Evolutionary conservation across 805 yeast species (phyloP), one percentile per base, ranked within the genome.

Genomic region (Saitoella complicata): DNA sequence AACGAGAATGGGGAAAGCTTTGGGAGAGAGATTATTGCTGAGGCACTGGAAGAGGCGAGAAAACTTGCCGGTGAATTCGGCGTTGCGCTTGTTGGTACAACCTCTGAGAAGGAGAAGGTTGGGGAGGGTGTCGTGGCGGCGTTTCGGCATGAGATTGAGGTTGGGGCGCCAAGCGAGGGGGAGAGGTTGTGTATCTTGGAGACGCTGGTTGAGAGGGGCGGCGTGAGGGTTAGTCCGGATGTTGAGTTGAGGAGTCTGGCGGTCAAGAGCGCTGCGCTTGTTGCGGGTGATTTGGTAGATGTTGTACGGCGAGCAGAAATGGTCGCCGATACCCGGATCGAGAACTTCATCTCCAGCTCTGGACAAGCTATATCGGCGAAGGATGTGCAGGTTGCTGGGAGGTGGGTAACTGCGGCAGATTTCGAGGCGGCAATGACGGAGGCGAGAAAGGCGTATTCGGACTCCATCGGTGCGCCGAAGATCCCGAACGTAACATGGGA

Each of bases 401-500:
- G 67, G 10, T 49, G 70, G 33, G 60, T 67, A 38, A 66, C 64
- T 0, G 78, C 84, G 0, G 68, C 60, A 4, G 87, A 81, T 56
- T 75, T 82, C 55, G 79, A 73, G 43, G 64, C 58, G 31, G 79
- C 95, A 0, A 83, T 86, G 43, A 74, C 77, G 45, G 78, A 72
- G 46, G 95, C 96, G 0, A 69, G 97, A 55, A 77, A 75, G 55
- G 86, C 83, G 58, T 87, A 80, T 60, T 80, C 94, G 53, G 95
- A 85, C 51, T 81, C 95, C 0, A 87, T 91, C 46, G 97, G 97
- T 6, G 97, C 97, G 0, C 98, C 98, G 10, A 69, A 85, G 50
- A 88, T 91, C 50, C 98, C 98, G 2, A 76, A 81, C 55, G 97
- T 91, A 5, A 77, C 77, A 49, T 91, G 98, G 98, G 91, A 82